phyloP scores from a whole-genome alignment of 1,284 basidiomycete genomes.

The Exsudoporus floridanus region DNA sequence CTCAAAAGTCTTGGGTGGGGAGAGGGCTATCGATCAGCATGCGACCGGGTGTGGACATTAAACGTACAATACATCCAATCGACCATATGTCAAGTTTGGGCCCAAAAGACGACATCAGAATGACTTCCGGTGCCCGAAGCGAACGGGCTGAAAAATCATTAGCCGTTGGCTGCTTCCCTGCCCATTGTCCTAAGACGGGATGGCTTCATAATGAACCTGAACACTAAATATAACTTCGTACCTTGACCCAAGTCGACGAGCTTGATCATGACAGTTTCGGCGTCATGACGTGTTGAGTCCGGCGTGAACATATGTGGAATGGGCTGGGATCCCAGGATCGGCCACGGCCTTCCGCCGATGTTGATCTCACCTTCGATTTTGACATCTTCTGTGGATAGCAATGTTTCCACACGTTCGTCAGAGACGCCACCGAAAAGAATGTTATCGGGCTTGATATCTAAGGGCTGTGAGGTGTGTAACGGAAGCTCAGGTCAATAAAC shows the following conservation, averaged over 20 bases:
- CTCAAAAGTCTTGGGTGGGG: background rate
- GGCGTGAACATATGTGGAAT: background rate
- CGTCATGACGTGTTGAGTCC: background rate
- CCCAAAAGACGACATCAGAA: background rate
- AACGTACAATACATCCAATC: background rate
- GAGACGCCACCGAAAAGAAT: background rate
- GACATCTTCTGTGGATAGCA: background rate
- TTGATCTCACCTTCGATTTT: background rate
- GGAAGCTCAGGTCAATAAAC: background rate
- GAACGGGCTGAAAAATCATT: background rate
- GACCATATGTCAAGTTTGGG: background rate
- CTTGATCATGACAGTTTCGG: background rate
- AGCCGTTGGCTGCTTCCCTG: background rate
- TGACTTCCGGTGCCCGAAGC: background rate
- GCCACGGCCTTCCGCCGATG: background rate
- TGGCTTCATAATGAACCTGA: background rate
- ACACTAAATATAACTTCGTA: background rate
- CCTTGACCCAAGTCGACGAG: slow-evolving; percentile 3
- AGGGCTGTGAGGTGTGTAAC: background rate
- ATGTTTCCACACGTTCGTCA: background rate
- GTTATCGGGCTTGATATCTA: slow-evolving; percentile 1
- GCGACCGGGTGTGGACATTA: background rate
- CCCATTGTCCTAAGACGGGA: background rate
- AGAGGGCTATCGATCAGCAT: background rate
- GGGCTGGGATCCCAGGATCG: background rate